Conservation (phyloP, 345 rosid species). For the Trapa bicornis region DNA sequence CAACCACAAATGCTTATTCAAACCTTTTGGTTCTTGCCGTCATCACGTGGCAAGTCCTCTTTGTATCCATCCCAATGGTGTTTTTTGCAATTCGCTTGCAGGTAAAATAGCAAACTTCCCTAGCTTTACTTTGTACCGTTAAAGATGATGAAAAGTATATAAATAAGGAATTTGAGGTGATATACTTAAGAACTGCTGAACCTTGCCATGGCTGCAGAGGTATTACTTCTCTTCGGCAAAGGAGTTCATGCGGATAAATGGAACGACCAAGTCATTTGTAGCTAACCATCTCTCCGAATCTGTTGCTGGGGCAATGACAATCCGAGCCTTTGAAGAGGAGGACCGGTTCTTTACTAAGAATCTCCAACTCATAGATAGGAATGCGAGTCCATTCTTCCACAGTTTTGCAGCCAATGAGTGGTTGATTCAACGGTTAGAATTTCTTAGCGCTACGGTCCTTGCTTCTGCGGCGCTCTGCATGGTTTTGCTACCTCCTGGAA, state of each 20-base stretch:
- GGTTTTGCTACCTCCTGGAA: slow-evolving; percentile 88
- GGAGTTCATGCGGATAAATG: slow-evolving; percentile 84
- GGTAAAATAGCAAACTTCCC: slow-evolving; percentile 23
- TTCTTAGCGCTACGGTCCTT: slow-evolving; percentile 54
- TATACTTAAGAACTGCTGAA: not conserved
- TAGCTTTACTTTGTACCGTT: not conserved
- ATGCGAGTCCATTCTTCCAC: slow-evolving; percentile 89
- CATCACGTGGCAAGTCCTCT: slow-evolving; percentile 86
- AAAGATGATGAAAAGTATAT: not conserved
- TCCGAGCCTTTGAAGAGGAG: slow-evolving; percentile 83
- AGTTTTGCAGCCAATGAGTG: slow-evolving; percentile 86
- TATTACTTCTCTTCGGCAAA: slow-evolving; percentile 75
- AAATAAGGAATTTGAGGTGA: not conserved
- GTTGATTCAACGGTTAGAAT: slow-evolving; percentile 85
- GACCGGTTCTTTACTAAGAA: slow-evolving; percentile 68
- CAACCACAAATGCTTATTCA: slow-evolving; percentile 44
- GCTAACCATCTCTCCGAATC: slow-evolving; percentile 95
- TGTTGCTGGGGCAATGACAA: slow-evolving; percentile 75
- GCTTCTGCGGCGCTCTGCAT: slow-evolving; percentile 84
- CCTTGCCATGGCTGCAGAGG: slow-evolving; percentile 28
- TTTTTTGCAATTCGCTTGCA: slow-evolving; percentile 59
- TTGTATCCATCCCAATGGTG: slow-evolving; percentile 62
- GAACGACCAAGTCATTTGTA: slow-evolving; percentile 78
- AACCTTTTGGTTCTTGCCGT: slow-evolving; percentile 74
- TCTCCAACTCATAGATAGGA: slow-evolving; percentile 56